Evolutionary conservation across 192 early-diverging fungal genomes (phyloP), one percentile per base, ranked within the genome.

Genomic region (Coemansia guatemalensis): DNA sequence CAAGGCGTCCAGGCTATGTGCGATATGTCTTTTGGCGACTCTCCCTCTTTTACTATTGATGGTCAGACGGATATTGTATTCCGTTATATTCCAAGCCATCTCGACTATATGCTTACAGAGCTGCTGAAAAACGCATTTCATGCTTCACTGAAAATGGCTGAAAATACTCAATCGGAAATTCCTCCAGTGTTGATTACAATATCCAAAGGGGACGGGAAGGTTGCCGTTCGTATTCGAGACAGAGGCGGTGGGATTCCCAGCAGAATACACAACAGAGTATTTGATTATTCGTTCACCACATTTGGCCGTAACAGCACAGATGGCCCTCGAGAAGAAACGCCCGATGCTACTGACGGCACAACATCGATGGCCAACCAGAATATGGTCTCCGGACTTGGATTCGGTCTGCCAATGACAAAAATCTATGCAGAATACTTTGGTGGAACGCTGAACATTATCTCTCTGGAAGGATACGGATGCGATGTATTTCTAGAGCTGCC

Each of bases 231-330:
- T 33, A 83, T 97, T 32, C 74, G 92, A 29, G 95, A 97, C 60
- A 83, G 84, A 39, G 95, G 93, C 14, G 92, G 93, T n/a, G 95
- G 95, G 18, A 90, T 97, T 53, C 73, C 88, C 12, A 60, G 73
- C 4, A 74, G 89, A 53, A 89, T 93, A 53, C 74, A 92, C 54
- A 64, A 67, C 7, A 74, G 82, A 5, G 85, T 93, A 8, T 97
- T 93, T 79, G 93, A 97, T 44, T 97, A 95, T 73, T 89, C 88
- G 17, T 95, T 89, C 67, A 94, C 95, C 7, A 95, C 93, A 2
- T 93, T 90, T 0, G 75, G 84, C 41, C 86, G 85, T 35, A 76
- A n/a, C 4, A 57, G 53, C 30, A 24, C 51, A 11, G 68, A 64
- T 18, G 61, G 44, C 23, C 48, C 39, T 32, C 14, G 21, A 7